A percentile compares a stretch with the other conserved stretches of the same genome.
These are phyloP conservation scores for Populus nigra DNA, from an alignment of 345 rosid genomes.

Conservation along the genomic window DNA sequence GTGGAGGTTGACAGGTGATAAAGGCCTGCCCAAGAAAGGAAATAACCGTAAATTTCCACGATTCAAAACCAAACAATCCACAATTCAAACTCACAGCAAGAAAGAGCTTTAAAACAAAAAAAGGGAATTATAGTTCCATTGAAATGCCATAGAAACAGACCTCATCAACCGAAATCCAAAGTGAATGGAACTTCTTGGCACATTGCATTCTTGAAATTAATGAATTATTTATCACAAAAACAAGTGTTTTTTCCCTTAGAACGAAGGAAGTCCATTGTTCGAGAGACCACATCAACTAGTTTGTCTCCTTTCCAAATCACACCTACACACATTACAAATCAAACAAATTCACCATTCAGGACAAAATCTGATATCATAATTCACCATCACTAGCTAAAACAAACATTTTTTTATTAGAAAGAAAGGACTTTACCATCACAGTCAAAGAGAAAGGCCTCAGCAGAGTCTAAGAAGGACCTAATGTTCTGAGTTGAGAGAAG, in stretches of 20 bases:
- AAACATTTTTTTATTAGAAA: background rate
- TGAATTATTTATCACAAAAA: slow-evolving; percentile 89
- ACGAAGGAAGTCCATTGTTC: slow-evolving; percentile 65
- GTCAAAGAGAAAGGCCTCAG: slow-evolving; percentile 69
- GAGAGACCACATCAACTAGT: slow-evolving; percentile 68
- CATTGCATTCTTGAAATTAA: slow-evolving; percentile 70
- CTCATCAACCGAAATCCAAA: slow-evolving; percentile 75
- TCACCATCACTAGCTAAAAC: background rate
- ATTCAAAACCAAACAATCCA: background rate
- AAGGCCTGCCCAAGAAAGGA: background rate
- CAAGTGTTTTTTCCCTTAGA: slow-evolving; percentile 75
- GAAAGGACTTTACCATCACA: slow-evolving; percentile 47
- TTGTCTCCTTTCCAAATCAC: slow-evolving; percentile 93
- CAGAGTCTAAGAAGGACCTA: slow-evolving; percentile 49
- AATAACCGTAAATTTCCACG: background rate
- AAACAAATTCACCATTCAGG: slow-evolving; percentile 49
- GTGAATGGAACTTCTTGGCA: slow-evolving; percentile 61
- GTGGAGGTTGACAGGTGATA: background rate
- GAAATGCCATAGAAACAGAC: slow-evolving; percentile 26
- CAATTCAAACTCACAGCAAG: background rate
- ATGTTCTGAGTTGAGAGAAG: slow-evolving; percentile 39
- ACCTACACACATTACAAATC: slow-evolving; percentile 35
- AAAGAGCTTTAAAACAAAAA: background rate
- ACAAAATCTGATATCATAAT: slow-evolving; percentile 25
- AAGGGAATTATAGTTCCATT: background rate